Base-by-base conservation (phyloP, 495 filamentous ascomycete species). In the Penicillium cataractarum region DNA sequence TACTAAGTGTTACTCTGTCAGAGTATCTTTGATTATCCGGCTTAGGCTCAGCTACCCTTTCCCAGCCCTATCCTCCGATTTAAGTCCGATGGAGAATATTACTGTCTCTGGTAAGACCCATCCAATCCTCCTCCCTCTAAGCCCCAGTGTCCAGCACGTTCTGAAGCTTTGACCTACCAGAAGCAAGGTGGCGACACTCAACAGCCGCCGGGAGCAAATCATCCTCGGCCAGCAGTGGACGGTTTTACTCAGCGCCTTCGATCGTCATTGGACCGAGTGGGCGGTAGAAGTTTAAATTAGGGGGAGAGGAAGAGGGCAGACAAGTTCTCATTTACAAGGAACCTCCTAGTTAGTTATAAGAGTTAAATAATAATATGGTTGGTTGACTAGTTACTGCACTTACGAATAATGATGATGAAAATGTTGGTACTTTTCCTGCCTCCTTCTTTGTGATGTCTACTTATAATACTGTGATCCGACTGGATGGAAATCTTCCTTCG, bases 211-310 rank as follows among this genome's bases (percentile, higher is more conserved):
- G 58, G 61, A 64, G 62, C 67, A 70, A 68, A 67, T 70, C 65
- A 67, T 66, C 49, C 65, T 70, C 68, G 68, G 67, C 67, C 58
- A 63, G 44, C 48, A 57, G 56, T 57, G 60, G 62, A 35, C 55
- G 57, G 52, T 65, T 65, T 19, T 22, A 46, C 62, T 68, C 62
- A 65, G 67, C 61, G 52, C 54, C 53, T 54, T 62, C 57, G 62
- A 66, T 71, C 63, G 46, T 68, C 65, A 71, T 71, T 71, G 68
- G 68, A 68, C 60, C 63, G 52, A 62, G 51, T 65, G 65, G 59
- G 65, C 64, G 62, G 65, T 58, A 71, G 65, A 70, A 70, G 67
- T 67, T 71, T 68, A 71, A 68, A 64, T 71, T 65, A 71, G 65
- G 22, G 54, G 51, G 27, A 29, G 33, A 9, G 44, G n/a, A 57